Evolutionary conservation across 2,329 filamentous ascomycete genomes (phyloP).

Genomic region (Penicillium occitanis): DNA sequence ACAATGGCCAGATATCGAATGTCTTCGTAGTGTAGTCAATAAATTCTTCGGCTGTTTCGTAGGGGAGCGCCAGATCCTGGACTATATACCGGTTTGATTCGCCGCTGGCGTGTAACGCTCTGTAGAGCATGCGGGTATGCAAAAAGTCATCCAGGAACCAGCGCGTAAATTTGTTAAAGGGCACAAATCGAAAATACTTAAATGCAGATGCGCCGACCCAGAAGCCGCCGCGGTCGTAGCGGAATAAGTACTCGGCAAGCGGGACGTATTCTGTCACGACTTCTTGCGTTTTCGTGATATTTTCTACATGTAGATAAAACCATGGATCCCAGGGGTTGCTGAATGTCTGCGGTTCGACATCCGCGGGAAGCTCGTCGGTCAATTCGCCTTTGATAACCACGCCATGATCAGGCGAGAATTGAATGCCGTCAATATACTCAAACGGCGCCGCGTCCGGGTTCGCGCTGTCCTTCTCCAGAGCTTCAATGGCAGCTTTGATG

Average conservation of each 20-base stretch:
- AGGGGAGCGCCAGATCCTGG: slow-evolving; percentile 63
- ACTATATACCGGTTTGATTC: slow-evolving; percentile 59
- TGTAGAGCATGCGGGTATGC: slow-evolving; percentile 62
- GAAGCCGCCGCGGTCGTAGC: slow-evolving; percentile 63
- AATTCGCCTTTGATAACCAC: slow-evolving; percentile 63
- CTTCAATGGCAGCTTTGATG: slow-evolving; percentile 52
- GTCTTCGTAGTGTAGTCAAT: slow-evolving; percentile 51
- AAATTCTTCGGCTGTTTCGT: slow-evolving; percentile 52
- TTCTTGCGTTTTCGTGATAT: slow-evolving; percentile 24
- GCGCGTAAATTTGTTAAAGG: slow-evolving; percentile 61
- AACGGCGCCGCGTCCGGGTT: slow-evolving; percentile 28
- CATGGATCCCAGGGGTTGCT: slow-evolving; percentile 64
- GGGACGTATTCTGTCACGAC: slow-evolving; percentile 52
- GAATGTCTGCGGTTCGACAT: slow-evolving; percentile 48
- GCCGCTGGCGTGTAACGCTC: slow-evolving; percentile 60
- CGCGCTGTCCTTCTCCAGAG: slow-evolving; percentile 48
- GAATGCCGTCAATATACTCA: slow-evolving; percentile 71
- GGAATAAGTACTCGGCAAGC: slow-evolving; percentile 40
- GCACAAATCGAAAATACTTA: slow-evolving; percentile 57
- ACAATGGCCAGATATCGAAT: slow-evolving; percentile 56
- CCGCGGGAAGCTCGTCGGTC: slow-evolving; percentile 46
- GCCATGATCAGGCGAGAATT: slow-evolving; percentile 57
- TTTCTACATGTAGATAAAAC: slow-evolving; percentile 69
- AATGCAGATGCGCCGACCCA: slow-evolving; percentile 64
- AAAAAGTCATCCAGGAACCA: slow-evolving; percentile 61